Evolutionary conservation across 306 rosid species (phyloP).

Genomic region (Ziziphus jujuba): DNA sequence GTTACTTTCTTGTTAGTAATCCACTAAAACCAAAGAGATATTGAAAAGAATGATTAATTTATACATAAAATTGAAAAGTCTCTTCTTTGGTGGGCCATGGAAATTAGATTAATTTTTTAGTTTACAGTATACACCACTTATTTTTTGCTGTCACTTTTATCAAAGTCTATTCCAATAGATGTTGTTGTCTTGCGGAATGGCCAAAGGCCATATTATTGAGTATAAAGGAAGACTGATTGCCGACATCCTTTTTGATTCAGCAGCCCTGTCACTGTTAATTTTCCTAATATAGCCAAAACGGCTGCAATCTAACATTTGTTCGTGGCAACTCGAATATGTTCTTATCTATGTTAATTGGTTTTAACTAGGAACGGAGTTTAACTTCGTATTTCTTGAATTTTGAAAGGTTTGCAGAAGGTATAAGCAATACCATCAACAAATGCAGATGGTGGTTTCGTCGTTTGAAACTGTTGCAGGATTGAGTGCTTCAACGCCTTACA

Average conservation of each 20-base stretch:
- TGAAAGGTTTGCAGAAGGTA: constrained; percentile 66
- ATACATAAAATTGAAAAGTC: constrained; percentile 1
- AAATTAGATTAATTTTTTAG: constrained; percentile 12
- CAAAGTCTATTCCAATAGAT: constrained; percentile 9
- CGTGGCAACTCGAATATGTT: too few relatives aligned
- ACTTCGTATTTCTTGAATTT: too few relatives aligned
- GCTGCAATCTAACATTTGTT: not conserved
- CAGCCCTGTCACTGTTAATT: constrained; percentile 8
- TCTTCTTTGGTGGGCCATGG: constrained; percentile 31
- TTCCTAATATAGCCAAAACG: constrained; percentile 3
- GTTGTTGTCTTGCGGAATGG: constrained; percentile 14
- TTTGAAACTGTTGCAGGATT: constrained; percentile 89
- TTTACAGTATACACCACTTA: constrained; percentile 31
- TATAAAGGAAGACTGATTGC: constrained; percentile 7
- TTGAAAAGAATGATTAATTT: constrained; percentile 16
- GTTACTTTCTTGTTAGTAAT: not conserved
- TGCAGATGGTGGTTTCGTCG: constrained; percentile 90
- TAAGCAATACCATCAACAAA: constrained; percentile 90
- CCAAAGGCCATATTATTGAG: constrained; percentile 4
- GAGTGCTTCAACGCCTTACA: constrained; percentile 73
- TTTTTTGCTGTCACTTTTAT: constrained; percentile 1
- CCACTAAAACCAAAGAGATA: not conserved
- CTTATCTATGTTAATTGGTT: too few relatives aligned
- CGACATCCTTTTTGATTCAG: not conserved
- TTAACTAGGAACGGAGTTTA: not conserved